These are phyloP conservation scores for Aspergillus haitiensis DNA, from an alignment of 495 filamentous ascomycete genomes.

Conservation along the genomic window DNA sequence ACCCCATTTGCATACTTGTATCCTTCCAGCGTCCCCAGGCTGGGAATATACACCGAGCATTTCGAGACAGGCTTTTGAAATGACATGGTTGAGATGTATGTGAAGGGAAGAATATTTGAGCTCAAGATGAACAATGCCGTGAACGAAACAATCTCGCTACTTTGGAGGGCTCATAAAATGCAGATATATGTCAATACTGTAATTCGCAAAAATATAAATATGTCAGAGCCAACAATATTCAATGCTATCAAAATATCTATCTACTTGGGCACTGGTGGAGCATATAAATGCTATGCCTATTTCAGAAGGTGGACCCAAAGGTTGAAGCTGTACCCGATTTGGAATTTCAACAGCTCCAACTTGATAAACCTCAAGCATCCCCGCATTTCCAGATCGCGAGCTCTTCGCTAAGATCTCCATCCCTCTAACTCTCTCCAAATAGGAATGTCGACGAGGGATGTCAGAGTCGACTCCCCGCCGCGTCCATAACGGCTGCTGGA, in stretches of 20 bases:
- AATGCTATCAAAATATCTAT: too few species aligned
- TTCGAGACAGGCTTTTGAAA: slow-evolving; percentile 28
- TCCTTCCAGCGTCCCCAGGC: slow-evolving; percentile 29
- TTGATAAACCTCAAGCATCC: slow-evolving; percentile 2
- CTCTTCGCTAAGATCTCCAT: neutral
- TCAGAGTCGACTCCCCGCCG: slow-evolving; percentile 18
- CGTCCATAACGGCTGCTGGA: slow-evolving; percentile 40
- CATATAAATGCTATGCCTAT: neutral
- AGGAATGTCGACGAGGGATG: slow-evolving; percentile 35
- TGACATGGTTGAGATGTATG: slow-evolving; percentile 21
- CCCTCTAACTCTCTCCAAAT: slow-evolving; percentile 10
- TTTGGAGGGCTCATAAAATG: too few species aligned
- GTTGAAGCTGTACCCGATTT: neutral
- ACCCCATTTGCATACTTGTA: slow-evolving; percentile 29
- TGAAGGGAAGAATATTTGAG: too few species aligned
- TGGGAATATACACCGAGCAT: slow-evolving; percentile 24
- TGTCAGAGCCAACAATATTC: too few species aligned
- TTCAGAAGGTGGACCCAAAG: neutral
- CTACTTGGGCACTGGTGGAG: too few species aligned
- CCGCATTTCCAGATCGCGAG: neutral
- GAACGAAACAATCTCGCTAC: too few species aligned
- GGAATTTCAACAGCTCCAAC: neutral
- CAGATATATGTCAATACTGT: too few species aligned
- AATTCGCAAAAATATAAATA: too few species aligned
- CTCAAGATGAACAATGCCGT: too few species aligned